Percentiles rank a stretch among this genome's conserved stretches.
Evolutionary conservation across 805 yeast species (phyloP).

Genomic region (Candida vaughaniae): DNA sequence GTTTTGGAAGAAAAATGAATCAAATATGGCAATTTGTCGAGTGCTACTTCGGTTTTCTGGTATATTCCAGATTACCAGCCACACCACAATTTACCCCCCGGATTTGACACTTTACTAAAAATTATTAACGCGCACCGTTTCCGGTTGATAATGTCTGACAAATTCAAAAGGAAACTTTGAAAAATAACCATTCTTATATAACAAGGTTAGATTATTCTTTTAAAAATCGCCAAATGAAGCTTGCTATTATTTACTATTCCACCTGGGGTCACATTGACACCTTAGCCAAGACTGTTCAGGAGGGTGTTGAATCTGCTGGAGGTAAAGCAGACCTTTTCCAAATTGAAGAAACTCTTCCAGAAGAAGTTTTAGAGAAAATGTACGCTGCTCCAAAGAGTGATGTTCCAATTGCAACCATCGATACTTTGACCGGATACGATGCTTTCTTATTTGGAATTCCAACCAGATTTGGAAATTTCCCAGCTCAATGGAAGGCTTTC

Average conservation of each 20-base stretch:
- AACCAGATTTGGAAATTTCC: slow-evolving; percentile 74
- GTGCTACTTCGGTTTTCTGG: too few relatives aligned
- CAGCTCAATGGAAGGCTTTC: slow-evolving; percentile 76
- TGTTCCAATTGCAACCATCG: slow-evolving; percentile 58
- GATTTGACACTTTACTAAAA: too few relatives aligned
- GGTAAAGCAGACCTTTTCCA: slow-evolving; percentile 75
- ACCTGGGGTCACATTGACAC: slow-evolving; percentile 74
- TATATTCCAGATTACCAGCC: too few relatives aligned
- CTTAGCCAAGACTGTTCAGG: slow-evolving; percentile 66
- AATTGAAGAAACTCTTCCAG: slow-evolving; percentile 55
- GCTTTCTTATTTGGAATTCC: slow-evolving; percentile 80
- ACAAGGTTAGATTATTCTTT: too few relatives aligned
- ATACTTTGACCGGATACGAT: slow-evolving; percentile 61
- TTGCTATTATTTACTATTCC: slow-evolving; percentile 79
- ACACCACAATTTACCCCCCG: too few relatives aligned
- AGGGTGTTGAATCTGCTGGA: slow-evolving; percentile 60
- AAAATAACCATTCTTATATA: too few relatives aligned
- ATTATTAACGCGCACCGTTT: too few relatives aligned
- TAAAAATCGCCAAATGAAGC: too few relatives aligned
- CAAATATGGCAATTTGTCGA: too few relatives aligned
- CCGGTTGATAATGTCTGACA: too few relatives aligned
- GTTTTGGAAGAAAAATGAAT: too few relatives aligned
- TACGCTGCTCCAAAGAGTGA: slow-evolving; percentile 44
- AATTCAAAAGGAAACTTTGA: too few relatives aligned
- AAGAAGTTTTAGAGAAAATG: slow-evolving; percentile 15